A percentile compares a stretch with the other conserved stretches of the same genome.
Evolutionary conservation across 2,329 filamentous ascomycete species (phyloP).

Genomic region (Tolypocladium sp.): DNA sequence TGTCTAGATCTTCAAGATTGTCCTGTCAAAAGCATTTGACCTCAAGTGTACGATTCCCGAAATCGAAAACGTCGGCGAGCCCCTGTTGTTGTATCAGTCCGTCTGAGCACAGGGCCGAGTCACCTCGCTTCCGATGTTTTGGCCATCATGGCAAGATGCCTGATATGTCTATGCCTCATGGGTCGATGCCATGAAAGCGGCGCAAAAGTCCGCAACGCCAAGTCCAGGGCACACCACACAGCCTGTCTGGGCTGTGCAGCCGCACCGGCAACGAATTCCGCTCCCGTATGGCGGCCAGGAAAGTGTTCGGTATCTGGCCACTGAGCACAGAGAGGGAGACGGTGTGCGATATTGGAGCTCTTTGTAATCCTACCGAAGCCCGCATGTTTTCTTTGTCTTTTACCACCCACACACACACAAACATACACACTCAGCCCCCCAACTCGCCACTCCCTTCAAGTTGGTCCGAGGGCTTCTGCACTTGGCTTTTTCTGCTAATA

Average conservation of each 20-base stretch:
- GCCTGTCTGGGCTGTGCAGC: neutral
- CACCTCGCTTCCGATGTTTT: neutral
- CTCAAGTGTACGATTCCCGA: conserved; percentile 98
- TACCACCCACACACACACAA: neutral
- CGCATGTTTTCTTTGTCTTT: neutral
- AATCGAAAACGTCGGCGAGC: conserved; percentile 96
- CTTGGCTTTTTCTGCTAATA: neutral
- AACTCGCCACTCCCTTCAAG: neutral
- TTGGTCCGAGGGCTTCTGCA: neutral
- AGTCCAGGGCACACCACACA: neutral
- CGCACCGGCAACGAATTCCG: neutral
- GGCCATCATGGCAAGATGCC: neutral
- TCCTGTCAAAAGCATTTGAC: conserved; percentile 96
- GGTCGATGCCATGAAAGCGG: neutral
- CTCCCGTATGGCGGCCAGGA: neutral
- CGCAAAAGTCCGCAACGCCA: too few relatives aligned
- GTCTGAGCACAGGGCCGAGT: conserved; percentile 16
- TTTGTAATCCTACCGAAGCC: neutral
- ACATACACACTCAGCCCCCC: neutral
- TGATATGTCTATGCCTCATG: neutral
- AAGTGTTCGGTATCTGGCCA: neutral
- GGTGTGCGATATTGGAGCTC: neutral
- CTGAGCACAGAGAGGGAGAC: neutral
- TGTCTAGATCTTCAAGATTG: conserved; percentile 94
- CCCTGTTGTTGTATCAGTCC: conserved; percentile 81